A percentile compares a stretch with the other conserved stretches of the same genome.
phyloP scores from a whole-genome alignment of 2,329 filamentous ascomycete species.

The Colletotrichum destructivum region DNA sequence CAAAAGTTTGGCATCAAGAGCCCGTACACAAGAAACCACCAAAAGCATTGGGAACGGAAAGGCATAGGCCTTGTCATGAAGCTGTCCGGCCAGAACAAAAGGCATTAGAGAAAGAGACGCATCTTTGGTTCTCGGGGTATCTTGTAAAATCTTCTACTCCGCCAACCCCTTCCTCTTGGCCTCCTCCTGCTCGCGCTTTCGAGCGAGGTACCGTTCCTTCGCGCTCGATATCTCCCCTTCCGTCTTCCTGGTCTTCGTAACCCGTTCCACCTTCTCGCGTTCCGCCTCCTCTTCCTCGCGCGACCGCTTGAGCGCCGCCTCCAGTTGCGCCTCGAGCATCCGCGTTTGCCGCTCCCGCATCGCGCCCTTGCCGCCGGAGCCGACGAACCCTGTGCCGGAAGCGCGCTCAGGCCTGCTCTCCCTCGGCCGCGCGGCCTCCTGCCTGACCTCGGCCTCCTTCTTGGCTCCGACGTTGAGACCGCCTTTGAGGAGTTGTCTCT shows the following conservation, averaged over 20 bases:
- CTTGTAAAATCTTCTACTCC: constrained; percentile 44
- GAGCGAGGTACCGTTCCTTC: constrained; percentile 83
- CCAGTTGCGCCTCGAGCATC: constrained; percentile 85
- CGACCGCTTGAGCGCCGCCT: constrained; percentile 79
- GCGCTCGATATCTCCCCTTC: constrained; percentile 82
- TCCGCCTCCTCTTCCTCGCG: constrained; percentile 78
- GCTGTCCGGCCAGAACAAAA: background rate
- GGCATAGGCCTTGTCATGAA: constrained; percentile 6
- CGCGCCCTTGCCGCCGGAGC: constrained; percentile 71
- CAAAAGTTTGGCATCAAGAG: constrained; percentile 3
- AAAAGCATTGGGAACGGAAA: constrained; percentile 2
- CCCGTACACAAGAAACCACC: constrained; percentile 15
- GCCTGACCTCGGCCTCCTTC: constrained; percentile 64
- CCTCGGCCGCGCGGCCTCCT: constrained; percentile 44
- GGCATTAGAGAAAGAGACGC: constrained; percentile 18
- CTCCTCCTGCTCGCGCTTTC: constrained; percentile 82
- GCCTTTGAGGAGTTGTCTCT: constrained; percentile 82
- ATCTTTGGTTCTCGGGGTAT: constrained; percentile 48
- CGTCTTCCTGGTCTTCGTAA: constrained; percentile 84
- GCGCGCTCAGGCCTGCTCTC: constrained; percentile 33
- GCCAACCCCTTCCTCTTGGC: constrained; percentile 68
- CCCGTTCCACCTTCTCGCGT: constrained; percentile 72
- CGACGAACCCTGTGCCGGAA: constrained; percentile 55
- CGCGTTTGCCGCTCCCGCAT: constrained; percentile 82
- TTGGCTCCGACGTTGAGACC: constrained; percentile 81